A percentile compares a stretch with the other conserved stretches of the same genome.
Evolutionary conservation across 495 filamentous ascomycete species (phyloP).

Genomic region (Xylaria acuta): DNA sequence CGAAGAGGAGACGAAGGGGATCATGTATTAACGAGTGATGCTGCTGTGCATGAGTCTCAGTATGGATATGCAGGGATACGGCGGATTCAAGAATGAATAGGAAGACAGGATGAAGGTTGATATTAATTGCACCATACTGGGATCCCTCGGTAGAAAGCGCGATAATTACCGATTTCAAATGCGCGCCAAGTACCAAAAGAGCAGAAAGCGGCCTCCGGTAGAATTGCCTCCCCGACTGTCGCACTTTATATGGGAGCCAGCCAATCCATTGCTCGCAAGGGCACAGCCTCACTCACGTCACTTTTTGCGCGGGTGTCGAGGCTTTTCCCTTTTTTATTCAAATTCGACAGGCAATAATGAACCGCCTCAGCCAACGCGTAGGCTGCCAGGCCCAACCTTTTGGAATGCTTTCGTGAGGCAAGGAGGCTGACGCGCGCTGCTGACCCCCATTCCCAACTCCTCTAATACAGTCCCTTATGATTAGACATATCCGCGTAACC

Average conservation of each 20-base stretch:
- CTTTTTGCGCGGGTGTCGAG: slow-evolving; percentile 12
- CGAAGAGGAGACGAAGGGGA: not conserved
- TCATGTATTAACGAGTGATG: not conserved
- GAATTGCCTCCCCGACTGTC: slow-evolving; percentile 8
- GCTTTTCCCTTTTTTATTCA: slow-evolving; percentile 18
- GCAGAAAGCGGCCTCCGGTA: slow-evolving; percentile 19
- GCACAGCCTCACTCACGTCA: slow-evolving; percentile 27
- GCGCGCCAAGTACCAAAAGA: slow-evolving; percentile 7
- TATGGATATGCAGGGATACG: not conserved
- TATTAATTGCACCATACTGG: not conserved
- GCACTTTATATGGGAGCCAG: slow-evolving; percentile 2
- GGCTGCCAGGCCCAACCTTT: slow-evolving; percentile 11
- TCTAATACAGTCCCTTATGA: not conserved
- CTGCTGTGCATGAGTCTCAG: not conserved
- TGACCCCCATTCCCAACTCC: not conserved
- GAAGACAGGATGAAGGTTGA: not conserved
- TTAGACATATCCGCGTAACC: not conserved
- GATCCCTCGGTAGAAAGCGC: slow-evolving; percentile 7
- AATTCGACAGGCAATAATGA: slow-evolving; percentile 1
- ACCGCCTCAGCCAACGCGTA: slow-evolving; percentile 18
- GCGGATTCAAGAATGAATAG: not conserved
- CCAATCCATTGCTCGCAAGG: not conserved
- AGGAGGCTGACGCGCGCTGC: slow-evolving; percentile 4
- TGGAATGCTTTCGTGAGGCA: not conserved
- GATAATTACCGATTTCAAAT: slow-evolving; percentile 24